phyloP scores from a whole-genome alignment of 2,329 filamentous ascomycete genomes.

The Thelonectria rubi region DNA sequence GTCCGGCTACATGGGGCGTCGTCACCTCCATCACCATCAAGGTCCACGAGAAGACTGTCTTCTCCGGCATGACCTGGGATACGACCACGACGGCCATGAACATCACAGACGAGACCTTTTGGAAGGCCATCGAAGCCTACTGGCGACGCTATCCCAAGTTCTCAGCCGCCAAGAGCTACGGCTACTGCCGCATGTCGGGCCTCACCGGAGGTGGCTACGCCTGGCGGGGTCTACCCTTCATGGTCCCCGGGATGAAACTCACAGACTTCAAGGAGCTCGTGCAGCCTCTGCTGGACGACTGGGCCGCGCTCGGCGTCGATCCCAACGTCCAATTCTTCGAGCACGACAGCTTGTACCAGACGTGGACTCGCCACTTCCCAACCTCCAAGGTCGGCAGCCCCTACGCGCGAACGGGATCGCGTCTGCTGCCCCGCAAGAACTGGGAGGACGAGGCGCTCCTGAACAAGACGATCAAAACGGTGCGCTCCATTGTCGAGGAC shows the following conservation, averaged over 20 bases:
- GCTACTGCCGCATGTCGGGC: conserved; percentile 36
- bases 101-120: conserved; percentile 46
- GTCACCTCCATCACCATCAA: conserved; percentile 50
- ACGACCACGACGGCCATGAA: conserved; percentile 43
- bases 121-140: conserved; percentile 45
- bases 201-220: conserved; percentile 32
- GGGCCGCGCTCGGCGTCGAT: conserved; percentile 42
- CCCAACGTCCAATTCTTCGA: conserved; percentile 46
- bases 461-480: conserved; percentile 34
- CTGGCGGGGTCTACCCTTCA: conserved; percentile 46
- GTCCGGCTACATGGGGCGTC: conserved; percentile 52
- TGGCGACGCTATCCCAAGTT: conserved; percentile 45
- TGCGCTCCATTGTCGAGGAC: conserved; percentile 35
- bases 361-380: conserved; percentile 53
- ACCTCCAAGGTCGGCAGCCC: conserved; percentile 32
- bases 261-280: conserved; percentile 46
- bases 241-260: conserved; percentile 48
- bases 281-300: conserved; percentile 44
- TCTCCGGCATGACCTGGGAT: conserved; percentile 50
- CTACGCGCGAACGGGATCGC: conserved; percentile 45
- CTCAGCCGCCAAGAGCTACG: conserved; percentile 42
- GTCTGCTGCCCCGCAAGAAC: conserved; percentile 51
- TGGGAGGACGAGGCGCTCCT: conserved; percentile 30
- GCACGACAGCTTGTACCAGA: conserved; percentile 48
- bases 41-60: conserved; percentile 45